Base-by-base conservation (phyloP, 352 stramenopile genomes). In the Phytophthora ramorum region DNA sequence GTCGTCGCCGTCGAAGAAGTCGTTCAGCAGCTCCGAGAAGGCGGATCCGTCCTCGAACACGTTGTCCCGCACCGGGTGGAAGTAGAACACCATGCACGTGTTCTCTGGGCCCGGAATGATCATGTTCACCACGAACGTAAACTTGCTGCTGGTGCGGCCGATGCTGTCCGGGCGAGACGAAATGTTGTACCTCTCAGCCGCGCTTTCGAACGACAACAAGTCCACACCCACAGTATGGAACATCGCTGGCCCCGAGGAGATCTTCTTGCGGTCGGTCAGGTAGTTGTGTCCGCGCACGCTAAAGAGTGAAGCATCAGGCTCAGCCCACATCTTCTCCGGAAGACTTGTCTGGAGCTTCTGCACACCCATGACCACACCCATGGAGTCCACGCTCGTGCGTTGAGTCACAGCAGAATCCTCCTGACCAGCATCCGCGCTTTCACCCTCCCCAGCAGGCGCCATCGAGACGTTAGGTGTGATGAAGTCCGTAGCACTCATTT, bases 1-100 rank as follows among this genome's bases (percentile, higher is more conserved):
- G 73, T 99, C 96, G 67, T 97, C 91, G 50, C 95, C 96, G 75
- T 98, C 97, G 24, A 97, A 83, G 24, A 98, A 98, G 58, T 93
- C 85, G 53, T 95, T 94, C 17, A 96, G 72, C 45, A 97, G 73
- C 54, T 95, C 87, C 14, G 87, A 96, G 62, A 97, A 96, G 7
- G 89, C 71, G 34, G 91, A 96, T 58, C 87, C 86, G 45, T 96
- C 84, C 46, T 97, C 88, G 45, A 97, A 95, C 28, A 96, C 58
- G 45, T 91, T 93, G 68, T 92, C 79, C 34, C 79, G 79, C 52
- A 66, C 63, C 2, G 87, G 85, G 28, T 96, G 87, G 63, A 92
- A 97, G 83, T 96, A 97, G 48, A 94, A 93, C 22, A 90, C 85
- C 71, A 96, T 85, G 56, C 76, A 84, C 32, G 80, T 76, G 63